A percentile compares a stretch with the other conserved stretches of the same genome.
Conservation (phyloP, 371 early-diverging fungal genomes). For the Mucor plumbeus region DNA sequence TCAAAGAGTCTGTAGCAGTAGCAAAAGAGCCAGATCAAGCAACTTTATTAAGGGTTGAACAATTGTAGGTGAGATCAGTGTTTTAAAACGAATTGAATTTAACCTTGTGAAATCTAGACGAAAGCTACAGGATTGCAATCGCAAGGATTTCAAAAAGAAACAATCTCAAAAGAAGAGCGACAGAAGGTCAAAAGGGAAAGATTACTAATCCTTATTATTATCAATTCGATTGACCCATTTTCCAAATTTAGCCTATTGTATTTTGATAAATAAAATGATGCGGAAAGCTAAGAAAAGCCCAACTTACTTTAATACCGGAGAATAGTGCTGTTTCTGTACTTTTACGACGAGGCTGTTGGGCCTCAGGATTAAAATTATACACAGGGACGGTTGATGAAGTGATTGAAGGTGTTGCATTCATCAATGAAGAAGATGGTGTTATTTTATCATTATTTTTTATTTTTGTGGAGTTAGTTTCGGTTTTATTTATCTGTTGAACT, state of each 20-base stretch:
- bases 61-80: slow-evolving; percentile 55
- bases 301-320: slow-evolving; percentile 17
- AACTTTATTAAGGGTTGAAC: slow-evolving; percentile 62
- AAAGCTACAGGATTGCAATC: slow-evolving; percentile 14
- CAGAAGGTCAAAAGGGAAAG: slow-evolving; percentile 39
- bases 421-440: slow-evolving; percentile 1
- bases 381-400: slow-evolving; percentile 23
- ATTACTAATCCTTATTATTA: slow-evolving; percentile 24
- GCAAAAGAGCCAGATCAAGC: slow-evolving; percentile 75
- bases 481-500: background rate
- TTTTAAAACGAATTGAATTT: background rate
- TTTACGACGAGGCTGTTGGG: slow-evolving; percentile 7
- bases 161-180: slow-evolving; percentile 46
- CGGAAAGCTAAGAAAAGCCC: background rate
- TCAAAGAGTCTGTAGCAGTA: slow-evolving; percentile 71
- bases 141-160: slow-evolving; percentile 41
- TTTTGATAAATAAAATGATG: background rate
- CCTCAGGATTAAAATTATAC: slow-evolving; percentile 1
- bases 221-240: slow-evolving; percentile 25
- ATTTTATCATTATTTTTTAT: background rate
- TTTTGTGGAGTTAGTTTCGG: background rate
- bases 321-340: slow-evolving; percentile 11
- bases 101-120: background rate
- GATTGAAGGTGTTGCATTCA: slow-evolving; percentile 9
- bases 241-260: slow-evolving; percentile 19